Evolutionary conservation across 2,329 filamentous ascomycete genomes (phyloP).

Genomic region (Calonectria multiphialidica): DNA sequence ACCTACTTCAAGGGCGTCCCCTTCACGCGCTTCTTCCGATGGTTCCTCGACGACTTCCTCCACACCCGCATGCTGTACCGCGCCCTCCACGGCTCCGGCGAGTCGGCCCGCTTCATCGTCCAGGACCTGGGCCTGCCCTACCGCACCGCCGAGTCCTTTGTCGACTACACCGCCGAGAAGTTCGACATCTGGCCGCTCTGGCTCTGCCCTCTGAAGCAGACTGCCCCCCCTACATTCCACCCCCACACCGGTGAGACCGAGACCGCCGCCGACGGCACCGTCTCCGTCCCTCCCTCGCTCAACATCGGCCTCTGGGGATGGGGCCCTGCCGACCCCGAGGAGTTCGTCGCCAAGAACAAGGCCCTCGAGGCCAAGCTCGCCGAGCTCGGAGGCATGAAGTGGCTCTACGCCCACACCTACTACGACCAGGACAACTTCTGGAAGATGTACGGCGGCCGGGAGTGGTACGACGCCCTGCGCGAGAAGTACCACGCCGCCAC

Average conservation of each 20-base stretch:
- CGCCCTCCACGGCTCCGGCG: conserved; percentile 70
- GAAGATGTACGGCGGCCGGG: conserved; percentile 66
- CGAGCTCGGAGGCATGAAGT: conserved; percentile 82
- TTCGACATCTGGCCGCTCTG: conserved; percentile 46
- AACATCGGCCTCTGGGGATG: conserved; percentile 86
- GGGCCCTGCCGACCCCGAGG: conserved; percentile 66
- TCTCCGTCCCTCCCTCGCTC: conserved; percentile 57
- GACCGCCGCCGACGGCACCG: conserved; percentile 30
- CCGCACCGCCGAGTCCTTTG: conserved; percentile 51
- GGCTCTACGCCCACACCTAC: conserved; percentile 89
- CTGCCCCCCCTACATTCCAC: conserved; percentile 39
- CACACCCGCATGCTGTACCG: conserved; percentile 73
- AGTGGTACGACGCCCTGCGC: conserved; percentile 73
- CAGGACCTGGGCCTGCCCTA: conserved; percentile 73
- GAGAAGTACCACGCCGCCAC: conserved; percentile 71
- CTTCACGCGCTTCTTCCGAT: conserved; percentile 70
- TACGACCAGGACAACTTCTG: conserved; percentile 81
- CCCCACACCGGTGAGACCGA: conserved; percentile 1
- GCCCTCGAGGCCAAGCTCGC: conserved; percentile 77
- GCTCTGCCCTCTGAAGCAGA: conserved; percentile 42
- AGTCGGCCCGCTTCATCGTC: conserved; percentile 68
- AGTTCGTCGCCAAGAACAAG: conserved; percentile 79
- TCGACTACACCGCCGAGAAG: conserved; percentile 45
- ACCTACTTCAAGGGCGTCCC: conserved; percentile 61
- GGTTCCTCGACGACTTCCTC: conserved; percentile 70